These are phyloP conservation scores for Copromyces sp. DNA, from an alignment of 495 filamentous ascomycete genomes.

Conservation along the genomic window DNA sequence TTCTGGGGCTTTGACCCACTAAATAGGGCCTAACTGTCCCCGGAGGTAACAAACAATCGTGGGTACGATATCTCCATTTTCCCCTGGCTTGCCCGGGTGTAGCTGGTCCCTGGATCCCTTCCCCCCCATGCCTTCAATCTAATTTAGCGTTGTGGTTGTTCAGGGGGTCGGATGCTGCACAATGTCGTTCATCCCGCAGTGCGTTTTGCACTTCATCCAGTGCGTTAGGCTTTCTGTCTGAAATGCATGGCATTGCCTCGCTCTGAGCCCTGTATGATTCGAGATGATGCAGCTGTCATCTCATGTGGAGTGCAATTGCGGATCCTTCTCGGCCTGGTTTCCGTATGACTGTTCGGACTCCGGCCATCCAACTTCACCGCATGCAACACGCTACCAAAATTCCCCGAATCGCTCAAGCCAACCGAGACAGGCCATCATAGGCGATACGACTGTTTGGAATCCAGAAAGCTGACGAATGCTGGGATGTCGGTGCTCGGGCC, in stretches of 20 bases:
- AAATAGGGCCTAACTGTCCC: neutral
- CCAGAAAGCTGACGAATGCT: neutral
- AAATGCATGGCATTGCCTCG: neutral
- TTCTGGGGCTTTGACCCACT: neutral
- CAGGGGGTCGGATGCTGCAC: neutral
- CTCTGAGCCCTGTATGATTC: neutral
- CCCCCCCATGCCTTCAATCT: neutral
- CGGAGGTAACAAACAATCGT: neutral
- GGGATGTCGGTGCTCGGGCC: neutral
- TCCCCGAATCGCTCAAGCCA: neutral
- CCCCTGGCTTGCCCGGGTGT: neutral
- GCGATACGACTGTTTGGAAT: neutral
- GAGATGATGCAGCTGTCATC: neutral
- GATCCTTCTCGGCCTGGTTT: neutral
- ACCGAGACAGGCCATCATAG: neutral
- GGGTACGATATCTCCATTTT: neutral
- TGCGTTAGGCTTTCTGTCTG: neutral
- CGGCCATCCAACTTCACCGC: neutral
- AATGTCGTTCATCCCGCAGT: neutral
- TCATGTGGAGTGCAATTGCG: neutral
- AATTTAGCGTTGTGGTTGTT: neutral
- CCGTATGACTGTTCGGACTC: neutral
- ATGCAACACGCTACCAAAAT: neutral
- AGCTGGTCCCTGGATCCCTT: neutral
- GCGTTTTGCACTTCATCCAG: neutral